Evolutionary conservation across 1,139 yeast species (phyloP), one percentile per base, ranked within the genome.

Genomic region (Blastobotrys arbuscula): DNA sequence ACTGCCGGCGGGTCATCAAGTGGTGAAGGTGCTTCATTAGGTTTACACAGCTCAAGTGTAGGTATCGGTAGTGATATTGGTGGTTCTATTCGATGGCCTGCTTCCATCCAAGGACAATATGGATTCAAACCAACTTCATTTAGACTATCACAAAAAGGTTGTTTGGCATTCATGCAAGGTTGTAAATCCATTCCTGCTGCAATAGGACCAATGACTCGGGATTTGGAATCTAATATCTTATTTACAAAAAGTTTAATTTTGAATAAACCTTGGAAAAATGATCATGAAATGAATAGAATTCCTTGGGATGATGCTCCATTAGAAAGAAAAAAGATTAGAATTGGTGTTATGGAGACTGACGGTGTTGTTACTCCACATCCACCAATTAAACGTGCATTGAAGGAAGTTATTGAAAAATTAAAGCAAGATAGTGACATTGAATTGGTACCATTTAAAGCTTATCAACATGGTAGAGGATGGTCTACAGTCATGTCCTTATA

Each of bases 51-150:
- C 5, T 68, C 80, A 0, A 61, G 71, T 9, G 55, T 79, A 33
- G 84, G 84, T 0, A 63, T 79, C 39, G 84, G 84, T 9, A 77
- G 83, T 15, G 85, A 81, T 62, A 78, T 81, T 55, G 86, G 84
- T 13, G 86, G 85, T 5, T 72, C 79, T 28, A 77, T 81, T 45
- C 66, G 85, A 48, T 71, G 72, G 49, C 86, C 86, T 2, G 76
- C 82, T 2, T 69, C 75, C 10, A 74, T 74, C 52, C 73, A 76
- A 45, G 82, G 82, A 0, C 57, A 78, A 2, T 79, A 71, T 60
- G 84, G 80, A 0, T 58, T 80, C 48, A 73, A 76, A 54, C 79
- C 83, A 3, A 71, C 80, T 2, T 55, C 67, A 13, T 68, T 69
- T 1, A 66, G 81, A 60, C 64, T 79, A 23, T 79, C 86, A 2